Base-by-base conservation (phyloP, 2,329 filamentous ascomycete species). In the Gaeumannomyces sp. region DNA sequence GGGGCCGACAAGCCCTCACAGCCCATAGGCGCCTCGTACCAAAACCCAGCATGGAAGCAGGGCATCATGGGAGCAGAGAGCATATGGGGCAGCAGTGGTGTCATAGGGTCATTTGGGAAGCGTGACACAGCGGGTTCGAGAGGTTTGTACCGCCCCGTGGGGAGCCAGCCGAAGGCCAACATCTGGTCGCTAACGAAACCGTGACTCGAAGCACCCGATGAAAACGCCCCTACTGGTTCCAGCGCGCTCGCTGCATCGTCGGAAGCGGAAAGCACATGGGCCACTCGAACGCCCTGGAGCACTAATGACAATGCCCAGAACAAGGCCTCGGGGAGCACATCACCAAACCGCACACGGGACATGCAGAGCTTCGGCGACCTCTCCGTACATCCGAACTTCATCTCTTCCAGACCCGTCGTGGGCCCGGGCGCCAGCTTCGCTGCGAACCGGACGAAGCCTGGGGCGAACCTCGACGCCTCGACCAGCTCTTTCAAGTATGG, bases 191-290 rank as follows among this genome's bases (percentile, higher is more conserved):
- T 73, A 64, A 74, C 67, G 35, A n/a, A n/a, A 27, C 4, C n/a
- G 25, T 16, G 5, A 2, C 58, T 64, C 66, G 64, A 67, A 76
- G 76, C 75, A 65, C 74, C 74, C 27, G 76, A 76, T 50, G 77
- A 80, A 56, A 83, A 85, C 69, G 81, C 79, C 64, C 85, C 88
- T 71, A 87, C 86, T 4, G 90, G 89, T 61, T 91, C 89, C 7
- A 83, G 87, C 67, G 89, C 89, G 66, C 79, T 93, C 56, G 81
- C 90, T 66, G 82, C 85, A 59, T 85, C 87, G 58, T 90, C 89
- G 13, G 88, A 92, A 71, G 84, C 85, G 25, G 88, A 91, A 14
- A 53, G 11, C 69, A 79, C 81, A 60, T 91, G 88, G 86, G 74
- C 71, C 66, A 76, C 75, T 63, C 79, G 79, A 60, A 77, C 80